Base-by-base conservation (phyloP, 495 filamentous ascomycete species). In the Aspergillus cristatus region DNA sequence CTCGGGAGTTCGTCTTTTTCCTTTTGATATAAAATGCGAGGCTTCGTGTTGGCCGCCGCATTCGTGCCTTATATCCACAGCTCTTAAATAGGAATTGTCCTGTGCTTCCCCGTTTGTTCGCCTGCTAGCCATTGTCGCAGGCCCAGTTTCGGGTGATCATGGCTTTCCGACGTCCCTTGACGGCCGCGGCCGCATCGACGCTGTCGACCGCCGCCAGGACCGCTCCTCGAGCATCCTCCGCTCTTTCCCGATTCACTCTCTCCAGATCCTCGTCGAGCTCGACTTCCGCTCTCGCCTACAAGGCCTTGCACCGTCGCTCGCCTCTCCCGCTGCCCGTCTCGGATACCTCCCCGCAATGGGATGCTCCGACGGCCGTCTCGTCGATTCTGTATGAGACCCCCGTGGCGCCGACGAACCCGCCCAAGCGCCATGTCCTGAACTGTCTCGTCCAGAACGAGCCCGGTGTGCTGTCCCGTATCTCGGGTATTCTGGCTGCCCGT, bases 321-420 rank as follows among this genome's bases (percentile, higher is more conserved):
- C 78, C 82, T 32, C 79, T 86, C 28, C 76, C 81, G 14, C 80
- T 96, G 29, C 90, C 91, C 35, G 79, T 79, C 14, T 65, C 68
- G 43, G 84, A 91, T 45, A 48, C 74, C 26, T 76, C 84, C 14
- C 78, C 86, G 17, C 71, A 84, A 40, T 95, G 89, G 86, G 94
- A 90, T 37, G 88, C 91, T 18, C 86, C 89, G 32, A 86, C 91
- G 15, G 91, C 91, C 42, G 91, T 98, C 45, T 93, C 86, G 56
- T 91, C 84, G 54, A 98, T 98, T 62, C 84, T 98, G 63, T 98
- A 98, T 69, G 91, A 98, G 71, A 96, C 91, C 16, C 91, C 91
- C 10, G 69, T 84, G 8, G 82, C 86, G 10, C 87, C 88, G 2
- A 66, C 73, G 43, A 76, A 81, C 25, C 89, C 91, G 3, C 86